Base-by-base conservation (phyloP, 305 asterid genomes). In the Solanum hybrid region DNA sequence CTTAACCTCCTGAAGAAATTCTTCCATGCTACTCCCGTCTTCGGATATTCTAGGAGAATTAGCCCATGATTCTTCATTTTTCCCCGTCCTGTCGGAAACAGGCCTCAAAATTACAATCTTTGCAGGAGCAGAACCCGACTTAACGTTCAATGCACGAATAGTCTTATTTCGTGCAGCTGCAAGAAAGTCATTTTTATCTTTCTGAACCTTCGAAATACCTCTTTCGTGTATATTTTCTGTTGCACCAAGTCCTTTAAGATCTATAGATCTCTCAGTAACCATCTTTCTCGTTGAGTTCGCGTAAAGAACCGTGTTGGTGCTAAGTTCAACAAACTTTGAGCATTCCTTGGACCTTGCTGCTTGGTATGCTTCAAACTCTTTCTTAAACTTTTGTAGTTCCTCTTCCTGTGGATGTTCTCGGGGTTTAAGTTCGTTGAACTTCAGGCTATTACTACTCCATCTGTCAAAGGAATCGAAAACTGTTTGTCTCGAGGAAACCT, bases 371-470 rank as follows among this genome's bases (percentile, higher is more conserved):
- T 94, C 99, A 89, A 97, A 96, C 51, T 97, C 99, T 92, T 93
- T 95, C 97, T 96, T 97, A 77, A 96, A 97, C 93, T 94, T 96
- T 93, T 96, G 96, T 41, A 97, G 93, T 91, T 96, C 98, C 92
- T 94, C 98, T 91, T 97, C 99, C 92, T 96, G 99, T 91, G 99
- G 99, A 91, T 97, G 99, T 91, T 96, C 98, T 79, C 98, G 95
- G n/a, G 93, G 93, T 88, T 92, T 96, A 72, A 93, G 95, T 93
- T 91, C 95, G 89, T 90, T 90, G 89, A 9, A 82, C 91, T 90
- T 94, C 84, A 68, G 41, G 85, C 41, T 85, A 70, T 83, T 14
- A 77, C 87, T 91, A 79, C 88, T 91, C 91, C 77, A 24, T 73
- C 89, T 92, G 90, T 93, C 94, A 85, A 90, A 88, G 77, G 92